Base-by-base conservation (phyloP, 2,329 filamentous ascomycete genomes). In the Aureobasidium sp. region DNA sequence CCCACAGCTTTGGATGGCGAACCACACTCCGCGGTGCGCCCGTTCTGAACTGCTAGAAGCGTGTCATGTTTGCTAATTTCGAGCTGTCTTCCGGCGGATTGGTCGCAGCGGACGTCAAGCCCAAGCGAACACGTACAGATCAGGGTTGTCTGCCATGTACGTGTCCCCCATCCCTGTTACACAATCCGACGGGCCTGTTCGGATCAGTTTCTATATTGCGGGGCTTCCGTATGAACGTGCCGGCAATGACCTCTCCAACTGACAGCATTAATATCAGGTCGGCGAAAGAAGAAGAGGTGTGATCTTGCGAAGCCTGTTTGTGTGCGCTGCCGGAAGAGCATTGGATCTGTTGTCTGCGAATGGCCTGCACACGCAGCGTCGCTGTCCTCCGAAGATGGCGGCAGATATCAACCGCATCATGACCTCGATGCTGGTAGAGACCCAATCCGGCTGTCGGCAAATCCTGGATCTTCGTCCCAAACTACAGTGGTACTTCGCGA, bases 31-130 rank as follows among this genome's bases (percentile, higher is more conserved):
- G 42, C 31, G 33, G 39, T 58, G 19, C 19, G 31, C 42, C 53
- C 53, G 53, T 3, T 54, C 40, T 57, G 40, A 57, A 29, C 53
- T 45, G 40, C 29, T 35, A 1, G 3, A 24, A 17, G 24, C 37
- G 53, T 58, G 57, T 60, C 57, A 60, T 60, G 57, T 60, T 60
- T 60, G 57, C 57, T 49, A 60, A 60, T 42, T 60, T 60, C 35
- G 57, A 60, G 27, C 45, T 60, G 33, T 60, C 57, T 22, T 42
- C 57, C 19, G 57, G 57, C 33, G 57, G 45, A 14, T 14, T 60
- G 57, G 57, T 60, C 6, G 35, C 44, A 17, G 45, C 57, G 27
- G 45, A 60, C 19, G 45, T 60, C 57, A 49, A 50, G 37, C 57
- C 57, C 17, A 49, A 50, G 45, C 57, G 57, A 17, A 60, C 45